A percentile compares a stretch with the other conserved stretches of the same genome.
Conservation (phyloP, 2,329 filamentous ascomycete genomes). For the Stromatinia cepivora region DNA sequence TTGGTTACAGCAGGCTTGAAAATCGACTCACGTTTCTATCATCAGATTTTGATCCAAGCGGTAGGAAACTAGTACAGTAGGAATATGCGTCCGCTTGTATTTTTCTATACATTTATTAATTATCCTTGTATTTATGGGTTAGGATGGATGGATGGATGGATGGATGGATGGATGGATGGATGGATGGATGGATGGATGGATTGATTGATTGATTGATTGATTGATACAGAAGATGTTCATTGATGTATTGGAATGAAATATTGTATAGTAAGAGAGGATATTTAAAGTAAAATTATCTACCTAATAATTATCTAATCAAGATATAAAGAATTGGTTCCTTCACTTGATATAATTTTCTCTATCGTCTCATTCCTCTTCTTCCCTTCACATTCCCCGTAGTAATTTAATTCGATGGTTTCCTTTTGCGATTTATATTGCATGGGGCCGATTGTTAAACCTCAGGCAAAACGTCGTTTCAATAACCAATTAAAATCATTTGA, state of each 20-base stretch:
- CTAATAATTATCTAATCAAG: too few species aligned
- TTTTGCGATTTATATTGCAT: slow-evolving; percentile 24
- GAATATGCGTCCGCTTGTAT: too few species aligned
- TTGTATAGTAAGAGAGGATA: too few species aligned
- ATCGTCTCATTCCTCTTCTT: neutral
- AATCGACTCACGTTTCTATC: neutral
- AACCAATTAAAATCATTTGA: slow-evolving; percentile 15
- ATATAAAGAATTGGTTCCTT: neutral
- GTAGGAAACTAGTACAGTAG: neutral
- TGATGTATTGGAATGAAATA: too few species aligned
- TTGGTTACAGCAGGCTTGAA: neutral
- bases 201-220: neutral
- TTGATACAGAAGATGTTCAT: neutral
- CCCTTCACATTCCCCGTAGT: neutral
- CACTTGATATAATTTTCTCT: neutral
- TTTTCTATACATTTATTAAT: neutral
- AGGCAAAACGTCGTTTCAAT: neutral
- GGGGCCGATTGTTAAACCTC: neutral
- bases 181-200: neutral
- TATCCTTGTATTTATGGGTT: neutral
- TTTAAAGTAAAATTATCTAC: too few species aligned
- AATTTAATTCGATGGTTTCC: slow-evolving; percentile 1
- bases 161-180: neutral
- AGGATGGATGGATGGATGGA: neutral
- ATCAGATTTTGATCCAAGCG: neutral